Percentiles rank a stretch among this genome's conserved stretches.
Conservation (phyloP, 345 rosid species). For the Psidium guajava region DNA sequence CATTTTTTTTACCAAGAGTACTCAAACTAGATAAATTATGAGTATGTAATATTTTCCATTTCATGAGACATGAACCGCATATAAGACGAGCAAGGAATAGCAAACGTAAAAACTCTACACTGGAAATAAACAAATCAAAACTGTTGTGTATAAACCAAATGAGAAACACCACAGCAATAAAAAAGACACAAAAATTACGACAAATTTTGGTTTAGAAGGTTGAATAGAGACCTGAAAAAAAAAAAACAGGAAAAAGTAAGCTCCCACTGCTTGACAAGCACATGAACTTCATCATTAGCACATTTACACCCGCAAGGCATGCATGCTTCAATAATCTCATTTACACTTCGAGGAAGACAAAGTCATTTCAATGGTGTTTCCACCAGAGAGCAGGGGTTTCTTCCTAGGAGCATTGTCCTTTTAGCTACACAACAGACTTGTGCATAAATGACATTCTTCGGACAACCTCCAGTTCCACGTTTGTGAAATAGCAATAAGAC, state of each 20-base stretch:
- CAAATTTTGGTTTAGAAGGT: constrained; percentile 26
- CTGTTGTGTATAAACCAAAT: background rate
- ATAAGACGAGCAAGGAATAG: background rate
- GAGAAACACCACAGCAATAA: background rate
- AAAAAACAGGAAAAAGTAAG: background rate
- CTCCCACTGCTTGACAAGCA: background rate
- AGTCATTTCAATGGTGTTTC: background rate
- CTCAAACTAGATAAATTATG: too few species aligned
- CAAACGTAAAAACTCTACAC: background rate
- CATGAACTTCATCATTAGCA: background rate
- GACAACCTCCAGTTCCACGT: background rate
- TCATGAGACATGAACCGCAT: background rate
- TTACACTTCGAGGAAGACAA: background rate
- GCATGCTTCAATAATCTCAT: background rate
- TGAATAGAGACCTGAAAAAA: constrained; percentile 25
- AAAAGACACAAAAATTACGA: background rate
- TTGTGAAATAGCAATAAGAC: background rate
- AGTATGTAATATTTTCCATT: too few species aligned
- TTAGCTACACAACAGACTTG: background rate
- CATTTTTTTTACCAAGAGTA: too few species aligned
- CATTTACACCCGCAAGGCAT: background rate
- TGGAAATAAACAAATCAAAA: background rate
- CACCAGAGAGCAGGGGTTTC: background rate
- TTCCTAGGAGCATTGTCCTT: background rate
- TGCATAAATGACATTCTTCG: background rate